Evolutionary conservation across 768 basidiomycete species (phyloP).

Genomic region (Trametes coccinea): DNA sequence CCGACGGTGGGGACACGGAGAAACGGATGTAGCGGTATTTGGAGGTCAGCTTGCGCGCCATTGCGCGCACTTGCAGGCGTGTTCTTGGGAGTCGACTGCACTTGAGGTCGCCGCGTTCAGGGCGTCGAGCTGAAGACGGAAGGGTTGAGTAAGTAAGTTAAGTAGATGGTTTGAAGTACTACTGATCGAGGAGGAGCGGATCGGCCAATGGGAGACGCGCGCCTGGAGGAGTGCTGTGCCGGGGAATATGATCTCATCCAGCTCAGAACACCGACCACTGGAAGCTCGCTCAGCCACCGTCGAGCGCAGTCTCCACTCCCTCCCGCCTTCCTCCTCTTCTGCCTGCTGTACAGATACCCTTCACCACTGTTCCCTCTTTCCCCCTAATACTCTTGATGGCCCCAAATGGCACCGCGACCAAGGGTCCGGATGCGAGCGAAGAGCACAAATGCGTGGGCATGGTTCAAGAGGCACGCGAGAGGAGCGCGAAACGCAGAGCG

Average conservation of each 20-base stretch:
- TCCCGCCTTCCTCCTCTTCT: background rate
- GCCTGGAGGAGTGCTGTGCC: background rate
- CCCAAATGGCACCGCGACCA: constrained; percentile 3
- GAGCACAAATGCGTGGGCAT: constrained; percentile 47
- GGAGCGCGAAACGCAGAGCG: constrained; percentile 39
- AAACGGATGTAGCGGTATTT: constrained; percentile 50
- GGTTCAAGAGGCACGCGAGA: constrained; percentile 51
- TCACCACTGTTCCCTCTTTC: background rate
- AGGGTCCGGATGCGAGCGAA: background rate
- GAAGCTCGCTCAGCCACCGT: background rate
- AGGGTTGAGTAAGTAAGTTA: too few species aligned
- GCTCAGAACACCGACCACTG: too few species aligned
- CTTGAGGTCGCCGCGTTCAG: background rate
- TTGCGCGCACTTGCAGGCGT: background rate
- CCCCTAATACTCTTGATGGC: constrained; percentile 4
- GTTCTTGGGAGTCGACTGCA: background rate
- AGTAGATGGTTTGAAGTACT: too few species aligned
- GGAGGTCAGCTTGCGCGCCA: constrained; percentile 6
- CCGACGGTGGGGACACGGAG: constrained; percentile 38
- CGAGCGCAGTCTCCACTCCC: background rate
- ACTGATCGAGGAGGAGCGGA: background rate
- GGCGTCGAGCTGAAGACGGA: too few species aligned
- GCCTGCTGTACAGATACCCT: too few species aligned
- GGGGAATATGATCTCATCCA: too few species aligned
- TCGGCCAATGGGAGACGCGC: constrained; percentile 5